These are phyloP conservation scores for Taphrina populina DNA, from an alignment of 1,139 yeast species.

Conservation along the genomic window DNA sequence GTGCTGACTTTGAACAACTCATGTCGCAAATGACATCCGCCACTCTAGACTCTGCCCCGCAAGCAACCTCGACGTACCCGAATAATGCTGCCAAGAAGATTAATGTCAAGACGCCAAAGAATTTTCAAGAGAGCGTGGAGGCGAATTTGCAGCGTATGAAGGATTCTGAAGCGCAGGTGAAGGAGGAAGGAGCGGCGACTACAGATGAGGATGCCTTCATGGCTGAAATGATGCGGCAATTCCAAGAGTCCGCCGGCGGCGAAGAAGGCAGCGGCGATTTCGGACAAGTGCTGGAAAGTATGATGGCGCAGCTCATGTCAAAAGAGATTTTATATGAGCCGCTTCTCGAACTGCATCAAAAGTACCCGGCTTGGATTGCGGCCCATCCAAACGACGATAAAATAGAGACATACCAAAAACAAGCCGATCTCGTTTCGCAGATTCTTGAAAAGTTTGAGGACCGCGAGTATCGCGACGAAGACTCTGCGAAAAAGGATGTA, in stretches of 20 bases:
- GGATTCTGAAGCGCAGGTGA: slow-evolving; percentile 55
- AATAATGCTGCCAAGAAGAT: slow-evolving; percentile 35
- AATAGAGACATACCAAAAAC: slow-evolving; percentile 46
- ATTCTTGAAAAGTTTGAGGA: slow-evolving; percentile 62
- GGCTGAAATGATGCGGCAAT: slow-evolving; percentile 53
- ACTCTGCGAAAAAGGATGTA: slow-evolving; percentile 53
- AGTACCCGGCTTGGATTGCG: slow-evolving; percentile 59
- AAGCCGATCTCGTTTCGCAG: slow-evolving; percentile 47
- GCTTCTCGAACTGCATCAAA: slow-evolving; percentile 71
- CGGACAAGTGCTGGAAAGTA: slow-evolving; percentile 66
- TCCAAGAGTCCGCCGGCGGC: slow-evolving; percentile 59
- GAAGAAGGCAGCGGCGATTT: slow-evolving; percentile 53
- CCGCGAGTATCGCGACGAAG: slow-evolving; percentile 56
- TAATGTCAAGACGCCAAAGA: slow-evolving; percentile 31
- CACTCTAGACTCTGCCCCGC: slow-evolving; percentile 43
- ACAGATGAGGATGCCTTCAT: slow-evolving; percentile 48
- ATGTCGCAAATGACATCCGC: slow-evolving; percentile 50
- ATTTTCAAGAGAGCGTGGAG: slow-evolving; percentile 72
- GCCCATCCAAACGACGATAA: slow-evolving; percentile 47
- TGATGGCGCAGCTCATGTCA: slow-evolving; percentile 80
- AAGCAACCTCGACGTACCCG: slow-evolving; percentile 28
- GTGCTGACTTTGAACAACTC: slow-evolving; percentile 56
- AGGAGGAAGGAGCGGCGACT: slow-evolving; percentile 63
- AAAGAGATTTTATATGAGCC: slow-evolving; percentile 89
- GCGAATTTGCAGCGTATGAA: slow-evolving; percentile 75